Percentiles rank a stretch among this genome's conserved stretches.
Conservation (phyloP, 179 eudicot species). For the Patellifolia procumbens region DNA sequence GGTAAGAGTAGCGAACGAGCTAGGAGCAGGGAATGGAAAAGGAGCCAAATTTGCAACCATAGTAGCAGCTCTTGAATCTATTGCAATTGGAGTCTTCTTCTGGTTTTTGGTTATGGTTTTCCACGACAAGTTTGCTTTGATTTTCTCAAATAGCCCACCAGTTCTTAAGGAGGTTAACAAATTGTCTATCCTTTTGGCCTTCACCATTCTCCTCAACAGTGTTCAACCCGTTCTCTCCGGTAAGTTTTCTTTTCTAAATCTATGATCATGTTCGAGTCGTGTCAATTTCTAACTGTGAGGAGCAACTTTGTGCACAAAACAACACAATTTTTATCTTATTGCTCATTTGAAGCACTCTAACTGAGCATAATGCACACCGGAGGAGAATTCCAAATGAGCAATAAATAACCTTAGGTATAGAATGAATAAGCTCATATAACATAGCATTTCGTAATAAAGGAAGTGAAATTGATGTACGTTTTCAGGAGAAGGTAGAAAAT, state of each 20-base stretch:
- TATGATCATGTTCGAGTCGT: too few species aligned
- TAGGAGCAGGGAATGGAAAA: conserved; percentile 39
- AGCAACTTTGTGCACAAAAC: too few species aligned
- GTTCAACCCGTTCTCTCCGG: conserved; percentile 45
- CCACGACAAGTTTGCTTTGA: conserved; percentile 28
- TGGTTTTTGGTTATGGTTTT: conserved; percentile 21
- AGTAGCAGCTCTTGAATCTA: conserved; percentile 33
- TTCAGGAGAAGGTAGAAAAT: too few species aligned
- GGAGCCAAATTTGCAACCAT: conserved; percentile 39
- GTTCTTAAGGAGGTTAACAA: conserved; percentile 31
- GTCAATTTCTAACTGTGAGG: too few species aligned
- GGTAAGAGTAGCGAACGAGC: conserved; percentile 40
- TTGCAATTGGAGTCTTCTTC: conserved; percentile 32
- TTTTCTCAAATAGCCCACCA: conserved; percentile 29
- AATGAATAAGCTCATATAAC: too few species aligned
- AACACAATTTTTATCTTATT: too few species aligned
- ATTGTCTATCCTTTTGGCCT: conserved; percentile 31
- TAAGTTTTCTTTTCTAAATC: neutral
- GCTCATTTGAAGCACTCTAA: too few species aligned
- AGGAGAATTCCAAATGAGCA: too few species aligned
- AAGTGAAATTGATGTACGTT: too few species aligned
- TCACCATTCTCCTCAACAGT: conserved; percentile 42
- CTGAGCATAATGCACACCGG: too few species aligned
- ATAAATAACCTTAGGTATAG: too few species aligned
- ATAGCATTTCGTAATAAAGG: too few species aligned